Base-by-base conservation (phyloP, 495 filamentous ascomycete genomes). In the Darksidea phi region DNA sequence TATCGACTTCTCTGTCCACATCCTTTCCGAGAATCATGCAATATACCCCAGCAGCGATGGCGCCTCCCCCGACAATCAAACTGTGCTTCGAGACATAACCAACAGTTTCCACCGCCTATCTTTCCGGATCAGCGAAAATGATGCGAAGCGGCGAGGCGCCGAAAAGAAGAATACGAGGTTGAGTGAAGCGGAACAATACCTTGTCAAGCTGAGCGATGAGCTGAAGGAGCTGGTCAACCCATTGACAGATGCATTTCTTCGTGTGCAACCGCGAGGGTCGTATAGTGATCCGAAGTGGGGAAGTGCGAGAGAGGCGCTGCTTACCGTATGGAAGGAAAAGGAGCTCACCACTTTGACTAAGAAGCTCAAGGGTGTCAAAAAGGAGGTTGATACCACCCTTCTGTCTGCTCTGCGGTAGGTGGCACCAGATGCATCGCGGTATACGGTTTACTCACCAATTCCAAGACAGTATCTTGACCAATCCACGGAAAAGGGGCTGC, bases 281-380 rank as follows among this genome's bases (percentile, higher is more conserved):
- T 52, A 18, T 25, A 21, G 15, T 20, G 46, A 52, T 25, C 58
- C 38, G 38, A 55, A 61, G 32, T 57, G 53, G 60, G 21, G 45
- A 15, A 57, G 20, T 17, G 6, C 13, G 3, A 36, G 37, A 18
- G 45, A 63, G n/a, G 60, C 54, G 1, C 21, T 63, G 20, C 32
- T 46, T 10, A 47, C 45, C 17, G 60, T 53, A 12, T 57, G 54
- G 60, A 57, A 50, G 28, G 46, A 57, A 36, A 57, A 63, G 17
- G 53, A 57, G 3, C 25, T 57, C n/a, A 48, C 13, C 11, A 17
- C 7, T 10, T 46, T 63, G 32, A 24, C 24, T 12, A 52, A 56
- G 47, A 63, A 46, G 26, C 48, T 63, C 11, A 24, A 52, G 20
- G 13, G 28, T 36, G 11, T 63, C 1, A 50, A 46, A 37, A 47